A percentile compares a stretch with the other conserved stretches of the same genome.
These are phyloP conservation scores for Eragrostis tef DNA, from an alignment of 202 grass and related monocot genomes.

Conservation along the genomic window DNA sequence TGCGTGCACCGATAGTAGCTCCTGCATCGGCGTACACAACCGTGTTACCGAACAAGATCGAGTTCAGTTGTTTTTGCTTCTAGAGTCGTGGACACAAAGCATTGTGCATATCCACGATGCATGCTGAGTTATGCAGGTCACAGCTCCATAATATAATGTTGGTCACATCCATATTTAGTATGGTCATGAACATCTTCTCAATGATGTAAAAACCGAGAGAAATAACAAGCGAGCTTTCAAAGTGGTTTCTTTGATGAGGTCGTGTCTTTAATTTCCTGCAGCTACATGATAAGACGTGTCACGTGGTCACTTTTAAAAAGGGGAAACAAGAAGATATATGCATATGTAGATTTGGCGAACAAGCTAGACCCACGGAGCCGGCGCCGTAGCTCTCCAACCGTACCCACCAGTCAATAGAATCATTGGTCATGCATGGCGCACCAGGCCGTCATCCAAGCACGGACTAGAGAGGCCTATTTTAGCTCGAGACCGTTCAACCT, in stretches of 20 bases:
- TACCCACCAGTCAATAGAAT: neutral
- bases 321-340: neutral
- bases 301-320: neutral
- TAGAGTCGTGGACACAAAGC: neutral
- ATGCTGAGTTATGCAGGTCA: too few relatives aligned
- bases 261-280: neutral
- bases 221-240: neutral
- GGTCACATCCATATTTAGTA: too few relatives aligned
- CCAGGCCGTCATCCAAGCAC: neutral
- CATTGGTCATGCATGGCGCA: neutral
- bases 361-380: neutral
- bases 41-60: neutral
- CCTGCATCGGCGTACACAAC: slow-evolving; percentile 45
- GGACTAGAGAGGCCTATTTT: neutral
- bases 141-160: too few relatives aligned
- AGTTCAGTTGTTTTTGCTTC: neutral
- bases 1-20: slow-evolving; percentile 96
- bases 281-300: neutral
- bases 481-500: slow-evolving; percentile 48
- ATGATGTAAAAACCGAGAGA: too few relatives aligned
- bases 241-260: neutral
- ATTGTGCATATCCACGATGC: too few relatives aligned
- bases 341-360: neutral
- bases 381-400: neutral
- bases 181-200: too few relatives aligned